These are phyloP conservation scores for Arthromyces matolae DNA, from an alignment of 768 basidiomycete genomes.

Conservation along the genomic window DNA sequence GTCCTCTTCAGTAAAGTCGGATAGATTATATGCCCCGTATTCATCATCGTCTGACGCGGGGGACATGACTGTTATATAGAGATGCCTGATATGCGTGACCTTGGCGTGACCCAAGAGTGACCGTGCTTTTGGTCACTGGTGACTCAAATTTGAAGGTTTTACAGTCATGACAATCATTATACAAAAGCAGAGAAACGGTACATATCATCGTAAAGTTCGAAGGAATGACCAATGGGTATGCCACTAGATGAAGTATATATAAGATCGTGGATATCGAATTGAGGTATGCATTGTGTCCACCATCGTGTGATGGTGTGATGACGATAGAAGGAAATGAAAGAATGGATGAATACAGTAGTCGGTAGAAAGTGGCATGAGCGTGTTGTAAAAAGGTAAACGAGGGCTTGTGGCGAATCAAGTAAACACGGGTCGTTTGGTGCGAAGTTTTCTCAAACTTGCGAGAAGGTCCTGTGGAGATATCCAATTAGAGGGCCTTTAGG, in stretches of 20 bases:
- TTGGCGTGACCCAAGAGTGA: too few species aligned
- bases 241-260: too few species aligned
- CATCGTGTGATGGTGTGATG: too few species aligned
- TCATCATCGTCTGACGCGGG: slow-evolving; percentile 31
- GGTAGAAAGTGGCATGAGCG: too few species aligned
- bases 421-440: slow-evolving; percentile 42
- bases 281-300: too few species aligned
- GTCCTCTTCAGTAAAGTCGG: slow-evolving; percentile 57
- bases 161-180: not conserved
- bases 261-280: too few species aligned
- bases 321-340: too few species aligned
- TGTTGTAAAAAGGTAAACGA: too few species aligned
- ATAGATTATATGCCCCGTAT: slow-evolving; percentile 46
- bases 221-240: too few species aligned
- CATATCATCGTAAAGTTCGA: too few species aligned
- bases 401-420: slow-evolving; percentile 12
- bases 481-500: slow-evolving; percentile 6
- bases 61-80: slow-evolving; percentile 1
- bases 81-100: too few species aligned
- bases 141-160: not conserved
- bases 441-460: slow-evolving; percentile 50
- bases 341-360: not conserved
- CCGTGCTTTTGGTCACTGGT: not conserved
- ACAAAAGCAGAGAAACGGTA: too few species aligned
- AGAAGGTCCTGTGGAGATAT: slow-evolving; percentile 45